Base-by-base conservation (phyloP, 129 eudicot species). In the Lonicera japonica region DNA sequence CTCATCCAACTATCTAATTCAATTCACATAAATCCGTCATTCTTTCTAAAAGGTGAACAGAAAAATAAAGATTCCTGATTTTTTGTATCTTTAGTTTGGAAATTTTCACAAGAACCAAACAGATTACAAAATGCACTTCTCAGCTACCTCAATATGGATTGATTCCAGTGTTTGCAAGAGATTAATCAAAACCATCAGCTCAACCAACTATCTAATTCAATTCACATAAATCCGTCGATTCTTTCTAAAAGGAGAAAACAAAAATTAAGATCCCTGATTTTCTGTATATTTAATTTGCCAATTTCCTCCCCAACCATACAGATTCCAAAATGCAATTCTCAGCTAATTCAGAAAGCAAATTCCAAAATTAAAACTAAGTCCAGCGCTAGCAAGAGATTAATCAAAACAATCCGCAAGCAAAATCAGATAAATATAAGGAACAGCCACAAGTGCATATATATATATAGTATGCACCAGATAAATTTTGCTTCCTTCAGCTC, bases 401-500 rank as follows among this genome's bases (percentile, higher is more conserved):
- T 29, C 36, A 29, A 50, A 50, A 50, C 55, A n/a, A 50, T 17
- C 20, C 15, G 55, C 20, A 50, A 15, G 55, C 16, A 50, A 50
- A 43, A 17, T 50, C 18, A 17, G 55, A 50, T 14, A 3, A 17
- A 17, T 17, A 0, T 0, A 50, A 5, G 5, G 55, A n/a, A 17
- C 19, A 3, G 19, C n/a, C 9, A n/a, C 15, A 50, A 50, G 16
- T 16, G 21, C 16, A 0, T 38, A 19, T 18, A 9, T 11, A 12
- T 0, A 46, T 16, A 52, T 5, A 69, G n/a, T 29, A 67, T 69
- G 62, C 58, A 89, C 97, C 95, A 90, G 63, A 73, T 61, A 83
- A 69, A 90, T 80, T 79, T 90, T 86, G 80, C 97, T 90, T 43
- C 85, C 95, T 69, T 81, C 83, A 40, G 77, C 75, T 19, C 97